phyloP scores from a whole-genome alignment of 139 green algal species.

The Eudorina sp. region DNA sequence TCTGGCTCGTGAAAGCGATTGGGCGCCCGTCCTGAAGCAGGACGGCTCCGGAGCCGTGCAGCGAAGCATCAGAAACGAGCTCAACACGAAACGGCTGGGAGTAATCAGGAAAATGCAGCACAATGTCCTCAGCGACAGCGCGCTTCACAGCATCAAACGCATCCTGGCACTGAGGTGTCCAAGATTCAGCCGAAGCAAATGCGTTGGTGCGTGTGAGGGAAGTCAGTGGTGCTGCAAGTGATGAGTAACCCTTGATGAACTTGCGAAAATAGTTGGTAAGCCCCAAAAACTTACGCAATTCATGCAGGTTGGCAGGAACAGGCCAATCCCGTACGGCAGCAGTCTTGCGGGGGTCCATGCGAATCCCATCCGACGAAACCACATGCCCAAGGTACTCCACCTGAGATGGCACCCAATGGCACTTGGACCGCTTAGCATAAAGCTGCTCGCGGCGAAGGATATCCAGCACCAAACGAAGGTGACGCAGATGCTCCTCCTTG shows the following conservation, averaged over 20 bases:
- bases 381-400: slow-evolving; percentile 2
- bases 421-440: slow-evolving; percentile 68
- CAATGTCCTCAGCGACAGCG: neutral
- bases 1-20: neutral
- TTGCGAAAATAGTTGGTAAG: slow-evolving; percentile 32
- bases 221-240: neutral
- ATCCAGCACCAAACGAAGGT: slow-evolving; percentile 57
- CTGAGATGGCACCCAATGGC: slow-evolving; percentile 40
- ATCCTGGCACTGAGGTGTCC: neutral
- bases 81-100: slow-evolving; percentile 21
- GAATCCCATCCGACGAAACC: neutral
- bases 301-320: neutral
- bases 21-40: neutral
- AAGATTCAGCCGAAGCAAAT: neutral
- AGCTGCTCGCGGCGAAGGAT: slow-evolving; percentile 59
- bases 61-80: neutral
- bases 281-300: neutral
- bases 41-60: neutral
- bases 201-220: neutral
- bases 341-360: slow-evolving; percentile 10
- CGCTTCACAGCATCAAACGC: neutral
- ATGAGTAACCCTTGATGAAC: neutral
- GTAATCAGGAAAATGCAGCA: slow-evolving; percentile 23
- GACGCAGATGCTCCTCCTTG: slow-evolving; percentile 55
- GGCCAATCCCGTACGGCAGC: neutral